Base-by-base conservation (phyloP, 495 filamentous ascomycete genomes). In the Hypoxylon rickii region DNA sequence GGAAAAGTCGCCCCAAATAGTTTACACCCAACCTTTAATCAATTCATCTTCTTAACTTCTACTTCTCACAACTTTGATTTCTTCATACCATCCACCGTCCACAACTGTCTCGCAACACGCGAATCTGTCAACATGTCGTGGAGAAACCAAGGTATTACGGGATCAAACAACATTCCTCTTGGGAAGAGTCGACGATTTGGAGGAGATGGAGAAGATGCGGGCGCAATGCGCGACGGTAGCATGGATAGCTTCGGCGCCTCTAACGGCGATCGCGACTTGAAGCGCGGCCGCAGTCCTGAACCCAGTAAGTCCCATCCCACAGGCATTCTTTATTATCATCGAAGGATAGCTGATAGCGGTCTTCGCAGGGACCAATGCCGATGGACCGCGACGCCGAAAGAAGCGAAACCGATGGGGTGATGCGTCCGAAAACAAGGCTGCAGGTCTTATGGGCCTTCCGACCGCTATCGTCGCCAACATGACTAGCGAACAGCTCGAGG, bases 341-440 rank as follows among this genome's bases (percentile, higher is more conserved):
- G 4, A 17, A 5, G 8, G 2, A 26, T 10, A 2, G 7, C 17
- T 8, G 4, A 20, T 34, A 13, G 8, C 54, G 1, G 55, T 34
- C 18, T 4, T 43, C 7, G 2, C 36, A 72, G 65, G 66, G 66
- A 64, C 68, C 58, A 76, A 86, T 17, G 76, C 75, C 11, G 90
- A 95, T 76, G 92, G 89, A 40, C 76, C 83, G 41, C 86, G 86
- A 69, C 83, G 85, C 21, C 92, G 94, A 75, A 96, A 96, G 85
- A 97, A 96, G 85, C 85, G 90, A 64, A 97, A 96, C 76, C 89
- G 94, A 63, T 99, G 94, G 94, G 94, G 94, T 50, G 91, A 96
- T 65, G 88, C 86, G 50, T 86, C 88, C 50, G 93, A 97, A 72
- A 99, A 99, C 77, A 96, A 97, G 79, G 93, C 94, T 16, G 94